A percentile compares a stretch with the other conserved stretches of the same genome.
Evolutionary conservation across 345 rosid genomes (phyloP).

Genomic region (Brassica cretica): DNA sequence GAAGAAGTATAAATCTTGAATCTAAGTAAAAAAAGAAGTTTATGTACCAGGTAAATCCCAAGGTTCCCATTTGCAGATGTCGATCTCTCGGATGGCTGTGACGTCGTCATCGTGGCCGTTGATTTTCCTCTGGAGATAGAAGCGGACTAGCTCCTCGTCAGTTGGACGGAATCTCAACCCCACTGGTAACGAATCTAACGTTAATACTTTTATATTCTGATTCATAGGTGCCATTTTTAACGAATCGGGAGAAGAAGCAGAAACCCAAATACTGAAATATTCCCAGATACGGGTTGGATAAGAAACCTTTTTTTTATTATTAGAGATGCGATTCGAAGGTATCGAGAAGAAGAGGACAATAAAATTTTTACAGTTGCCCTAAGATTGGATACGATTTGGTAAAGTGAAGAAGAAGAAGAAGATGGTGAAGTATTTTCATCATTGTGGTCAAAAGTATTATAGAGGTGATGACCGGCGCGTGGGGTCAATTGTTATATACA

Average conservation of each 20-base stretch:
- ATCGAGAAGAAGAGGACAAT: slow-evolving; percentile 16
- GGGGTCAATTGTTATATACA: not conserved
- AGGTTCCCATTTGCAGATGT: slow-evolving; percentile 90
- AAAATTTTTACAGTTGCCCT: slow-evolving; percentile 11
- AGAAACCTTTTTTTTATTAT: not conserved
- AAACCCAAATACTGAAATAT: not conserved
- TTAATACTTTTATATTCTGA: slow-evolving; percentile 48
- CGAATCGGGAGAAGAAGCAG: slow-evolving; percentile 25
- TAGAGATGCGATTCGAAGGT: slow-evolving; percentile 36
- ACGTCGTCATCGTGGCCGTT: slow-evolving; percentile 66
- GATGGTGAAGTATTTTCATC: not conserved
- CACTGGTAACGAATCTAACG: slow-evolving; percentile 66
- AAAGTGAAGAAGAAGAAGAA: slow-evolving; percentile 33
- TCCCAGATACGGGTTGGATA: slow-evolving; percentile 18
- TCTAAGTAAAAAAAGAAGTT: too few species aligned
- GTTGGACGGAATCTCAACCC: slow-evolving; percentile 94
- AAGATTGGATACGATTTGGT: slow-evolving; percentile 33
- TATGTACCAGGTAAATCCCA: slow-evolving; percentile 88
- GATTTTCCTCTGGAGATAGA: slow-evolving; percentile 70
- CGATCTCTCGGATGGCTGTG: slow-evolving; percentile 68
- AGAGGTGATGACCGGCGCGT: slow-evolving; percentile 23
- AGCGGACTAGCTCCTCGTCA: slow-evolving; percentile 71
- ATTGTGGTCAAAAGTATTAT: not conserved
- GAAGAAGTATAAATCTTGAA: too few species aligned
- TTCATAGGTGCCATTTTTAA: slow-evolving; percentile 30